Conservation (phyloP, 257 asterid species). For the Capsicum baccatum region DNA sequence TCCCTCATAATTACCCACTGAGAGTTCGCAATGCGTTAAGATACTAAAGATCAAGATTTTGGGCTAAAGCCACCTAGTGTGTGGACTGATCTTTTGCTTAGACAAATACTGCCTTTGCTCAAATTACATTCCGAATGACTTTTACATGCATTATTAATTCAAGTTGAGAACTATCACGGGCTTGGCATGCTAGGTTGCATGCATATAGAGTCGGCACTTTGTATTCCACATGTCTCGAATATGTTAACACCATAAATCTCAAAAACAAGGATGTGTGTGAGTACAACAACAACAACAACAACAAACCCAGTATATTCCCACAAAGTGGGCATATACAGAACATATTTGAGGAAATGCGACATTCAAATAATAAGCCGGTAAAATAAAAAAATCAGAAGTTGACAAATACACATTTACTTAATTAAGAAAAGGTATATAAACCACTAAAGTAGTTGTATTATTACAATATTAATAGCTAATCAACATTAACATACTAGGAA, state of each 20-base stretch:
- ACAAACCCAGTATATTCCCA: too few species aligned
- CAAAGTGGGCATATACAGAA: not conserved
- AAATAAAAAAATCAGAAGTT: not conserved
- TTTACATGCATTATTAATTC: not conserved
- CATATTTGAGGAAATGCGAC: not conserved
- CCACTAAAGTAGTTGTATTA: not conserved
- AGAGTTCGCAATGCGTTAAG: not conserved
- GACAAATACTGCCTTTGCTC: not conserved
- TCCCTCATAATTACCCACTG: not conserved
- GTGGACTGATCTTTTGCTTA: not conserved
- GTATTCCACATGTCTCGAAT: not conserved
- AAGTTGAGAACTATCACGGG: not conserved
- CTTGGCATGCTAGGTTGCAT: not conserved
- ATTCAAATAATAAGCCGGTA: not conserved
- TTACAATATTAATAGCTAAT: not conserved
- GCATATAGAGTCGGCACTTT: not conserved
- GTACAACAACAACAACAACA: too few species aligned
- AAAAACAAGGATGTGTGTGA: not conserved
- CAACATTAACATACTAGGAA: not conserved
- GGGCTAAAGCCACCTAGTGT: not conserved
- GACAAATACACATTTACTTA: not conserved
- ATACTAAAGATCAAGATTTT: constrained; percentile 1
- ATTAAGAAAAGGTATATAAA: not conserved
- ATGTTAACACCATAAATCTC: not conserved
- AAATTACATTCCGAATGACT: not conserved